Conservation (phyloP, 257 asterid species). For the Coffea canephora region DNA sequence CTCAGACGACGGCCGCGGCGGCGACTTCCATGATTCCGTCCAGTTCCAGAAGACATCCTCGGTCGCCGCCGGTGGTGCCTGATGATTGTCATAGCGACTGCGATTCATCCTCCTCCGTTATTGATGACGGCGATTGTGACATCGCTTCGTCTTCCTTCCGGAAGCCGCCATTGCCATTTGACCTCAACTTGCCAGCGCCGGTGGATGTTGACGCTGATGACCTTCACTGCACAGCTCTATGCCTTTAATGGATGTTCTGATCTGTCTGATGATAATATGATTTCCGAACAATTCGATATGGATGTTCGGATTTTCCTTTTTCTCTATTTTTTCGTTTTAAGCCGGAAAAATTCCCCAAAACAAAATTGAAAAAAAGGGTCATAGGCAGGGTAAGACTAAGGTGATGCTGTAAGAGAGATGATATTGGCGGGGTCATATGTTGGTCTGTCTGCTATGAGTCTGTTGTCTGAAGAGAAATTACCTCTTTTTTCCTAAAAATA, state of each 20-base stretch:
- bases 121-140: conserved; percentile 50
- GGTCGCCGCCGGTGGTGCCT: conserved; percentile 65
- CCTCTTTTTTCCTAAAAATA: conserved; percentile 14
- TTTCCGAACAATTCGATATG: conserved; percentile 20
- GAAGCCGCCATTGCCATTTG: conserved; percentile 39
- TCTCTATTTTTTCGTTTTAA: neutral
- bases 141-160: conserved; percentile 41
- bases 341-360: conserved; percentile 2
- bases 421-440: conserved; percentile 8
- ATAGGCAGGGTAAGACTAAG: conserved; percentile 15
- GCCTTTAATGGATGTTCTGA: conserved; percentile 39
- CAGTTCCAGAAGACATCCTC: conserved; percentile 50
- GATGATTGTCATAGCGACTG: conserved; percentile 69
- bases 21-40: conserved; percentile 26
- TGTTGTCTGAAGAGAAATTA: conserved; percentile 19
- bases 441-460: conserved; percentile 20
- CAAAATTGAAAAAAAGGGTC: neutral
- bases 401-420: conserved; percentile 13
- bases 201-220: conserved; percentile 42
- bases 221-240: conserved; percentile 39
- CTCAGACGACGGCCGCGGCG: conserved; percentile 26
- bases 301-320: conserved; percentile 24
- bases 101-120: conserved; percentile 55
- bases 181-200: conserved; percentile 48
- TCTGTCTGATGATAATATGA: conserved; percentile 15